These are phyloP conservation scores for Tolypocladium inflatum DNA, from an alignment of 2,329 filamentous ascomycete genomes.

Conservation along the genomic window DNA sequence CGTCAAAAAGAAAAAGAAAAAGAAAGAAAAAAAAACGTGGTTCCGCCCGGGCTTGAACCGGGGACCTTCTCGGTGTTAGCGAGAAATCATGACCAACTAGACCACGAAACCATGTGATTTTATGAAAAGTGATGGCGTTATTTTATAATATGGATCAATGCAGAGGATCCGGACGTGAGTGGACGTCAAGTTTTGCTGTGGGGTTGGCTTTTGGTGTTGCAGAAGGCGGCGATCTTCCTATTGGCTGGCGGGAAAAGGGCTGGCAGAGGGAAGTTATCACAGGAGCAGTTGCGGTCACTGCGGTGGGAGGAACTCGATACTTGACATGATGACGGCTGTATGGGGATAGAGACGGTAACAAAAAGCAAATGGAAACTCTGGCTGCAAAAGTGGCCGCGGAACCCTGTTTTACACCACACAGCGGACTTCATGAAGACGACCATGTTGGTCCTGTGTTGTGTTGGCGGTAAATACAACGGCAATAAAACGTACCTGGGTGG, in stretches of 20 bases:
- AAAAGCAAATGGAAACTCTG: too few relatives aligned
- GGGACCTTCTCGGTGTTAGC: constrained; percentile 30
- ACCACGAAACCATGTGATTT: constrained; percentile 22
- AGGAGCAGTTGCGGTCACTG: too few relatives aligned
- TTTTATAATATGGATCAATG: neutral
- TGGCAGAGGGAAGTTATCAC: too few relatives aligned
- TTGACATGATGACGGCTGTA: too few relatives aligned
- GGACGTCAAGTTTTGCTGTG: neutral
- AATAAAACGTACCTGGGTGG: neutral
- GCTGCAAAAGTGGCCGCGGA: too few relatives aligned
- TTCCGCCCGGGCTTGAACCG: constrained; percentile 30
- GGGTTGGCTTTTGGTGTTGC: neutral
- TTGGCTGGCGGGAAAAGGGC: too few relatives aligned
- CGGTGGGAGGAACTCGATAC: too few relatives aligned
- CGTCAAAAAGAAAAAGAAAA: too few relatives aligned
- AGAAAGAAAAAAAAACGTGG: constrained; percentile 15
- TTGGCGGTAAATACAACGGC: too few relatives aligned
- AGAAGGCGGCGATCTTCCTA: too few relatives aligned
- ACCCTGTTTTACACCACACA: too few relatives aligned
- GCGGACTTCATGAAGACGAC: neutral
- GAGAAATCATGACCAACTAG: constrained; percentile 31
- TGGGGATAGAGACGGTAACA: too few relatives aligned
- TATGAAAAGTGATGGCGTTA: neutral
- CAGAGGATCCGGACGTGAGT: neutral
- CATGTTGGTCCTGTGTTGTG: neutral